Base-by-base conservation (phyloP, 768 basidiomycete genomes). In the Mycena albidolilacea region DNA sequence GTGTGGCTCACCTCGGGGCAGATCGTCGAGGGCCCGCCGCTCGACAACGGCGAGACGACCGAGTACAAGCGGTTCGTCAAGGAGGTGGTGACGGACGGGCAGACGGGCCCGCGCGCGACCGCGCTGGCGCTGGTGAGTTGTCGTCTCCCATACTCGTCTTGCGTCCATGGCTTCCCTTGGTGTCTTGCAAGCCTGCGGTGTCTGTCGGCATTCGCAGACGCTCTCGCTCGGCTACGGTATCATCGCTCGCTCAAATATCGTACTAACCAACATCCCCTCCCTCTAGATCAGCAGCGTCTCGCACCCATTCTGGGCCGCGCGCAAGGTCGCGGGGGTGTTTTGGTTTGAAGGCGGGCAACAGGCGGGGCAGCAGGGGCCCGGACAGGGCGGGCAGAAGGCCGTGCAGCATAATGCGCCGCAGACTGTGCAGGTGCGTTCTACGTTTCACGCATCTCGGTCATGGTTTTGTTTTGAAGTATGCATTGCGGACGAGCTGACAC, bases 21-120 rank as follows among this genome's bases (percentile, higher is more conserved):
- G 80, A 90, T 97, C 72, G 85, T 93, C 60, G 95, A 98, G 79
- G 91, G 91, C 68, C 92, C 94, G 5, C 97, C 98, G 44, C 86
- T 99, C 62, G 96, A 97, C 80, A 97, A 97, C 79, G 97, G 97
- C 3, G 97, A 98, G 82, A 96, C 95, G 50, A 95, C 90, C 1
- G 97, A 99, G 81, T 99, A 98, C 81, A 92, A 91, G 77, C 90
- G 97, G 23, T 99, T 97, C 81, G 90, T 98, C 75, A 97, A 97
- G 85, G 97, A 98, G 82, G 94, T 96, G 43, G 93, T 99, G 68
- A 98, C 97, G 0, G 97, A 99, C 77, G 95, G 96, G 7, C 92
- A 93, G 80, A 98, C 96, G 15, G 94, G 95, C 0, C 98, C 98
- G 39, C 90, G 98, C 21, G 96, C 95, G 66, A 97, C 96, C 19